Conservation (phyloP, 208 protist genomes). For the Blechomonas ayalai region DNA sequence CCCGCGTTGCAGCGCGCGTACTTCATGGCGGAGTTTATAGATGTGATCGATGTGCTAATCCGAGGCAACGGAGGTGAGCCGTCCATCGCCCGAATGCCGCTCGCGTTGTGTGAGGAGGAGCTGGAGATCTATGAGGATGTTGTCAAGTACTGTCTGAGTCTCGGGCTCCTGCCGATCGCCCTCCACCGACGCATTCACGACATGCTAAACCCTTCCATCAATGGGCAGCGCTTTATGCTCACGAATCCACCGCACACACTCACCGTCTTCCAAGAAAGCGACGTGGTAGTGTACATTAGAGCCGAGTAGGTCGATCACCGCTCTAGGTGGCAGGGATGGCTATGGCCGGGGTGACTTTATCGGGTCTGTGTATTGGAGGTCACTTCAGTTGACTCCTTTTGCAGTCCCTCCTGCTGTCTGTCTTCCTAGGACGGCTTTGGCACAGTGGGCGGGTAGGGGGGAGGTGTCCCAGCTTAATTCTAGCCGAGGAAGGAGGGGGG, state of each 20-base stretch:
- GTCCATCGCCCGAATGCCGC: constrained; percentile 46
- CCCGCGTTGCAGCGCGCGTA: constrained; percentile 61
- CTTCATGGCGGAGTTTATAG: constrained; percentile 79
- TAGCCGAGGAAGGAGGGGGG: too few relatives aligned
- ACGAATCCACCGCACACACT: constrained; percentile 71
- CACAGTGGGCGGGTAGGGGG: too few relatives aligned
- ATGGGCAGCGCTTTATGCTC: constrained; percentile 67
- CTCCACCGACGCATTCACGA: constrained; percentile 68
- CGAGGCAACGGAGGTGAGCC: constrained; percentile 52
- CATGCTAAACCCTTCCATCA: constrained; percentile 38
- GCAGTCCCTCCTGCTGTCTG: too few relatives aligned
- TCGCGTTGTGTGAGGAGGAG: constrained; percentile 32
- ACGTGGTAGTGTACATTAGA: constrained; percentile 70
- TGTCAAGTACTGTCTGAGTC: constrained; percentile 46
- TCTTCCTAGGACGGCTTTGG: too few relatives aligned
- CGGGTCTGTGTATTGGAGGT: too few relatives aligned
- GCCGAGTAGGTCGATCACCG: too few relatives aligned
- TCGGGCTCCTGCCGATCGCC: constrained; percentile 60
- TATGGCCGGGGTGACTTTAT: too few relatives aligned
- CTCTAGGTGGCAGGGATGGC: too few relatives aligned
- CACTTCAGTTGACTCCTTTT: too few relatives aligned
- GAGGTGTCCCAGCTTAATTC: too few relatives aligned
- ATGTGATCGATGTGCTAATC: constrained; percentile 74
- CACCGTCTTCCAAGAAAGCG: constrained; percentile 40
- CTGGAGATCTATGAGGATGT: constrained; percentile 75